Conservation (phyloP, 805 yeast genomes). For the Candida palmyrensis region DNA sequence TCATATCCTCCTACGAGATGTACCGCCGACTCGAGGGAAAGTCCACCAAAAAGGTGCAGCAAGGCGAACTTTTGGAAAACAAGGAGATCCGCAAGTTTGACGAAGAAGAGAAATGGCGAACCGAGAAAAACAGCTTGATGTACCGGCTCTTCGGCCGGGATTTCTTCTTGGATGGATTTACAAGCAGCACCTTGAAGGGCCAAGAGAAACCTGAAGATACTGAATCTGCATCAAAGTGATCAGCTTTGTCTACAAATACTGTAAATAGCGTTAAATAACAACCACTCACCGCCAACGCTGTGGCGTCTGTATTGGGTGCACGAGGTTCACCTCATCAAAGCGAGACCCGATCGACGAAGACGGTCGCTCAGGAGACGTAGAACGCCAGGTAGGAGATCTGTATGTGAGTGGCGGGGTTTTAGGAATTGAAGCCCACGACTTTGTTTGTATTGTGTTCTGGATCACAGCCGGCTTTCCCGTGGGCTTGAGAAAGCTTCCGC, state of each 20-base stretch:
- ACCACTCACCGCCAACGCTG: slow-evolving; percentile 16
- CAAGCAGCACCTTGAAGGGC: slow-evolving; percentile 28
- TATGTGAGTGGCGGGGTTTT: slow-evolving; percentile 1
- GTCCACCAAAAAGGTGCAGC: slow-evolving; percentile 34
- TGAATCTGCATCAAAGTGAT: not conserved
- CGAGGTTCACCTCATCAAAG: slow-evolving; percentile 25
- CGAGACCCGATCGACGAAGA: slow-evolving; percentile 29
- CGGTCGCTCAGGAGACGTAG: slow-evolving; percentile 33
- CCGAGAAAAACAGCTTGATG: slow-evolving; percentile 30
- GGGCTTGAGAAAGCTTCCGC: too few relatives aligned
- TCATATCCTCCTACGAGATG: slow-evolving; percentile 30
- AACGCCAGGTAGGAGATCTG: slow-evolving; percentile 6
- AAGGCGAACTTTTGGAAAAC: slow-evolving; percentile 35
- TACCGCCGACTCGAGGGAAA: slow-evolving; percentile 34
- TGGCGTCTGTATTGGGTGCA: slow-evolving; percentile 16
- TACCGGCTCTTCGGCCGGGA: slow-evolving; percentile 38
- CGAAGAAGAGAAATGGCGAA: slow-evolving; percentile 37
- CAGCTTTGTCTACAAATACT: slow-evolving; percentile 1
- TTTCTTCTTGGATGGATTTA: slow-evolving; percentile 39
- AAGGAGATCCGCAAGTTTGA: slow-evolving; percentile 27
- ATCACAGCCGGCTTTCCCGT: not conserved
- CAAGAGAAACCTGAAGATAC: not conserved
- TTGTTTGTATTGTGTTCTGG: not conserved
- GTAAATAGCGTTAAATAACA: too few relatives aligned
- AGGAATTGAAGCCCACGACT: not conserved